Evolutionary conservation across 495 filamentous ascomycete species (phyloP).

Genomic region (Filosporella fistucella): DNA sequence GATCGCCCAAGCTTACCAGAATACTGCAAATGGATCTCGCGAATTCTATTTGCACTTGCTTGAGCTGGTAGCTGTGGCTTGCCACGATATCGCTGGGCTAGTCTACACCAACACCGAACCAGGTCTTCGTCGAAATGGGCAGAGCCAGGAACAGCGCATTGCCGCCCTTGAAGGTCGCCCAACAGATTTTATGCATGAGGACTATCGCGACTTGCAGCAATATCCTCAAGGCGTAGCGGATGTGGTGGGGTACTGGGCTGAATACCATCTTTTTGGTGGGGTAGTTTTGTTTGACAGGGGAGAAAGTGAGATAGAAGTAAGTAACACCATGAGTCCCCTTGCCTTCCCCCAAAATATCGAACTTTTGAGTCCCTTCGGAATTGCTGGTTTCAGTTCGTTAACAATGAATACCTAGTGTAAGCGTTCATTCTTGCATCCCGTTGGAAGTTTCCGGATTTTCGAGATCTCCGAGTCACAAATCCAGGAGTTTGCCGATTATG

Average conservation of each 20-base stretch:
- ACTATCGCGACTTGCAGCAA: conserved; percentile 21
- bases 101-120: conserved; percentile 20
- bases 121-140: conserved; percentile 5
- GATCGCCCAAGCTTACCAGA: conserved; percentile 20
- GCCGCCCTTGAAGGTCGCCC: conserved; percentile 7
- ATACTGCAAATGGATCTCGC: conserved; percentile 15
- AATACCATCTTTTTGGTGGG: conserved; percentile 27
- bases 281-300: conserved; percentile 29
- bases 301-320: conserved; percentile 9
- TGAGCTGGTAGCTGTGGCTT: conserved; percentile 24
- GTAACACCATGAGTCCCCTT: neutral
- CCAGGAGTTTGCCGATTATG: conserved; percentile 1
- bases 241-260: conserved; percentile 32
- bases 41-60: conserved; percentile 21
- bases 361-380: conserved; percentile 3
- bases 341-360: conserved; percentile 5
- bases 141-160: conserved; percentile 10
- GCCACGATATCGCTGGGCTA: conserved; percentile 26
- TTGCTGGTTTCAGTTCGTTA: too few species aligned
- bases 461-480: conserved; percentile 11
- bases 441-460: conserved; percentile 11
- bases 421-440: conserved; percentile 10
- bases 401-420: conserved; percentile 4
- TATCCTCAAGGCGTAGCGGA: conserved; percentile 28
- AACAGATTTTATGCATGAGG: conserved; percentile 23